Conservation (phyloP, 108 stramenopile genomes). For the Epithemia pelagica region DNA sequence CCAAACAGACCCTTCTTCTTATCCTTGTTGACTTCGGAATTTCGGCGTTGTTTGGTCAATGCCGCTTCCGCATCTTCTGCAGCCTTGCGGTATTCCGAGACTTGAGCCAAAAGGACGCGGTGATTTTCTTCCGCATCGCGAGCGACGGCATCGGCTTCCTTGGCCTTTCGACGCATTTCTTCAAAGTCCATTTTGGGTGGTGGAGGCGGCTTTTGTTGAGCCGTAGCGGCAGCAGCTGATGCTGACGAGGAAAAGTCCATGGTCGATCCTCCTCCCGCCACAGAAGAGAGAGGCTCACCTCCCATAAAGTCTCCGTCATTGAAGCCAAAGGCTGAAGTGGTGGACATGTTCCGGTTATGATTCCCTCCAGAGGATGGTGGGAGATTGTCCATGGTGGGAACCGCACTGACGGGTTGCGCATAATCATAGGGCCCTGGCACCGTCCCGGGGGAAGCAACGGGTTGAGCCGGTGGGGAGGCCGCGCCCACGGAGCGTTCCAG, state of each 20-base stretch:
- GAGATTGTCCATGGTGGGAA: too few relatives aligned
- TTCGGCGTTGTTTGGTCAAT: slow-evolving; percentile 18
- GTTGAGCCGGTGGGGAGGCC: background rate
- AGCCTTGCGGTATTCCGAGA: slow-evolving; percentile 43
- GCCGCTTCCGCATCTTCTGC: slow-evolving; percentile 61
- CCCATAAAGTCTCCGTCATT: slow-evolving; percentile 35
- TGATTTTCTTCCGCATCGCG: slow-evolving; percentile 42
- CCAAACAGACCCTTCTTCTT: slow-evolving; percentile 59
- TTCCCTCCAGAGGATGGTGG: background rate
- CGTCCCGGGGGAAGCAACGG: background rate
- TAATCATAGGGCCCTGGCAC: background rate
- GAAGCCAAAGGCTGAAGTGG: slow-evolving; percentile 18
- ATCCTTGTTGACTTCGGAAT: slow-evolving; percentile 27
- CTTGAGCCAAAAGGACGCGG: slow-evolving; percentile 33
- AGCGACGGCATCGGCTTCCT: slow-evolving; percentile 46
- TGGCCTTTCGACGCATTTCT: slow-evolving; percentile 41
- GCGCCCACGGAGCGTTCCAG: background rate
- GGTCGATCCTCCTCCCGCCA: background rate
- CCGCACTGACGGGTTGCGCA: background rate
- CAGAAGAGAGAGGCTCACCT: slow-evolving; percentile 7
- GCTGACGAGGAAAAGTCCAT: background rate
- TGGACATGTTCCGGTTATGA: background rate
- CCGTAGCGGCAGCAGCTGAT: slow-evolving; percentile 14
- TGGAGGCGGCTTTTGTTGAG: slow-evolving; percentile 21
- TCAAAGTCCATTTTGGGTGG: slow-evolving; percentile 16